These are phyloP conservation scores for Tolypocladium pustulatum DNA, from an alignment of 2,329 filamentous ascomycete genomes.

Conservation along the genomic window DNA sequence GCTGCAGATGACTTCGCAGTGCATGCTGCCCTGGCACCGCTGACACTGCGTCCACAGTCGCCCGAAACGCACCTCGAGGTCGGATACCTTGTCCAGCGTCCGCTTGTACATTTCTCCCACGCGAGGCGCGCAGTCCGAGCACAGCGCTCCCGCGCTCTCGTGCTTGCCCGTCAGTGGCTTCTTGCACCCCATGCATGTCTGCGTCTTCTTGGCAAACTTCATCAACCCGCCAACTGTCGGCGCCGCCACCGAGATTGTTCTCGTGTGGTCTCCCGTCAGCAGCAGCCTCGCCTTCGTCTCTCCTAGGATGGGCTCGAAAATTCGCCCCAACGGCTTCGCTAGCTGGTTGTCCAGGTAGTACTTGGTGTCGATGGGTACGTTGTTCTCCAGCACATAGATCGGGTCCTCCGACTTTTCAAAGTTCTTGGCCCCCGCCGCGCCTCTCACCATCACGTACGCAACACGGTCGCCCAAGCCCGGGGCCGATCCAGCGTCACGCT, in stretches of 20 bases:
- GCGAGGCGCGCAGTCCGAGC: conserved; percentile 71
- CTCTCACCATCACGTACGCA: conserved; percentile 95
- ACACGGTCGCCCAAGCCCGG: conserved; percentile 90
- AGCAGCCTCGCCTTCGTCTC: conserved; percentile 83
- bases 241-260: conserved; percentile 85
- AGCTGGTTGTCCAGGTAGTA: conserved; percentile 99
- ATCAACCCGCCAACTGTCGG: conserved; percentile 88
- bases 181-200: conserved; percentile 98
- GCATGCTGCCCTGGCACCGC: conserved; percentile 92
- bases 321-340: conserved; percentile 83
- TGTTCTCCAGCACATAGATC: conserved; percentile 94
- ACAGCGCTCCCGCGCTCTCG: conserved; percentile 79
- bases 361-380: conserved; percentile 93
- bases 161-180: conserved; percentile 76
- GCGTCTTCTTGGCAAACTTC: conserved; percentile 97
- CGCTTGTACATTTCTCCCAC: conserved; percentile 91
- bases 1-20: conserved; percentile 96
- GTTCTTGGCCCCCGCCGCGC: conserved; percentile 79
- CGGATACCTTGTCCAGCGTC: conserved; percentile 76
- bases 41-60: conserved; percentile 97
- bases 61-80: conserved; percentile 86
- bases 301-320: conserved; percentile 95
- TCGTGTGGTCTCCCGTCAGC: conserved; percentile 86
- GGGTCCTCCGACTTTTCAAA: conserved; percentile 97
- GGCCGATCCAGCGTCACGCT: conserved; percentile 89